Evolutionary conservation across 2,329 filamentous ascomycete genomes (phyloP).

Genomic region (Sclerotiophoma versabilis): DNA sequence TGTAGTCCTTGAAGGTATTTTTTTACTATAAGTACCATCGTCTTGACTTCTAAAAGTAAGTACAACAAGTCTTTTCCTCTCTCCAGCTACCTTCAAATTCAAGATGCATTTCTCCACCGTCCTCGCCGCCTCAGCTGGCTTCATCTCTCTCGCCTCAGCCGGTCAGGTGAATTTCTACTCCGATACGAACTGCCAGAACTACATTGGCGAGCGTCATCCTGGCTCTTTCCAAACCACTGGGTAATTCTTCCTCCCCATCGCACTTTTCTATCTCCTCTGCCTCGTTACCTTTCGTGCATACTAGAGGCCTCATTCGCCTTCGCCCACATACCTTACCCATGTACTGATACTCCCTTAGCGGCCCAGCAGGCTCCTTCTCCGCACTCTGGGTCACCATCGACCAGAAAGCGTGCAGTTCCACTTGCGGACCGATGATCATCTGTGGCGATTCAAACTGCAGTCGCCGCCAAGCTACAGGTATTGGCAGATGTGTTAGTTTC

Average conservation of each 20-base stretch:
- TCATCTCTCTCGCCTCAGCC: constrained; percentile 15
- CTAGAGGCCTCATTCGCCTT: not conserved
- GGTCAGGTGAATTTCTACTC: constrained; percentile 32
- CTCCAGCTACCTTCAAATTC: no score
- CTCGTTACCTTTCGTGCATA: not conserved
- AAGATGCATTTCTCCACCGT: constrained; percentile 12
- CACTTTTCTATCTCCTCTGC: not conserved
- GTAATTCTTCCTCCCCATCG: constrained; percentile 4
- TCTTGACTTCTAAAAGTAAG: no score
- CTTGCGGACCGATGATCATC: constrained; percentile 24
- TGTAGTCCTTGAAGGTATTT: not conserved
- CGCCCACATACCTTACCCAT: no score
- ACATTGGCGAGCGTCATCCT: constrained; percentile 23
- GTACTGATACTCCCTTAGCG: constrained; percentile 7
- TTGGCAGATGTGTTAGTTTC: constrained; percentile 20
- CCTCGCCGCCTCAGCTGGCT: constrained; percentile 10
- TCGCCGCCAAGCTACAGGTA: constrained; percentile 10
- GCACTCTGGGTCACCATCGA: constrained; percentile 25
- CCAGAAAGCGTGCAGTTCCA: constrained; percentile 20
- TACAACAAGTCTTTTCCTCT: no score
- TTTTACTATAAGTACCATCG: not conserved
- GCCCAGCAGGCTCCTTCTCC: constrained; percentile 26
- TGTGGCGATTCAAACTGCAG: constrained; percentile 24
- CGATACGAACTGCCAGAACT: constrained; percentile 26
- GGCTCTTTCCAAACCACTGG: constrained; percentile 14